Base-by-base conservation (phyloP, 805 yeast genomes). In the Zygotorulaspora chibaensis region DNA sequence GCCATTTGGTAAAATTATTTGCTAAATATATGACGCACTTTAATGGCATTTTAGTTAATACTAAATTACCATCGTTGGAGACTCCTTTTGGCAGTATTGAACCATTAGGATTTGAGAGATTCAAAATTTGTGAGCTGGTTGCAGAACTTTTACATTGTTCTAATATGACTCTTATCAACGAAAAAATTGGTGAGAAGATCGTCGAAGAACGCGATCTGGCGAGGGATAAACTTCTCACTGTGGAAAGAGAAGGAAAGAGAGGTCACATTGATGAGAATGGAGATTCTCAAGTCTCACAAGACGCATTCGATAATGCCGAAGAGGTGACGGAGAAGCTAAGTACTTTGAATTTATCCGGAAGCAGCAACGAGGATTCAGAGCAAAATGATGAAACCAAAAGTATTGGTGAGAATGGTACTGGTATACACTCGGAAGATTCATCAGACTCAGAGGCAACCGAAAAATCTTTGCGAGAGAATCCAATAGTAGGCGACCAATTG, bases 131-230 rank as follows among this genome's bases (percentile, higher is more conserved):
- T 56, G 99, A 93, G 68, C 73, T 93, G 35, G 82, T 91, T 36
- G 99, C 99, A 0, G 99, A 93, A 61, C 73, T 93, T 37, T 72
- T 93, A 42, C 99, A 93, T 67, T 93, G 99, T 62, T 88, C 96
- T 9, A 93, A 93, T 66, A 93, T 93, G 96, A 87, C 86, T 2
- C 72, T 93, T 25, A 74, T 93, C 47, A 93, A 91, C 63, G 90
- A 90, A 49, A 79, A 77, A 28, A 72, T 75, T 31, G 90, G 90
- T 42, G 82, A 87, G 59, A 71, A 71, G 38, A 74, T 88, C 28
- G 78, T 89, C 20, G 63, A 69, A 29, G 83, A 84, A 48, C 77
- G 97, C 36, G 96, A 91, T 56, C 65, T 63, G 8, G 78, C 81
- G 48, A 73, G 96, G 42, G 56, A 54, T 18, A 59, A 57, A 33